A percentile compares a stretch with the other conserved stretches of the same genome.
Conservation (phyloP, 192 early-diverging fungal genomes). For the Fimicolochytrium jonesii region DNA sequence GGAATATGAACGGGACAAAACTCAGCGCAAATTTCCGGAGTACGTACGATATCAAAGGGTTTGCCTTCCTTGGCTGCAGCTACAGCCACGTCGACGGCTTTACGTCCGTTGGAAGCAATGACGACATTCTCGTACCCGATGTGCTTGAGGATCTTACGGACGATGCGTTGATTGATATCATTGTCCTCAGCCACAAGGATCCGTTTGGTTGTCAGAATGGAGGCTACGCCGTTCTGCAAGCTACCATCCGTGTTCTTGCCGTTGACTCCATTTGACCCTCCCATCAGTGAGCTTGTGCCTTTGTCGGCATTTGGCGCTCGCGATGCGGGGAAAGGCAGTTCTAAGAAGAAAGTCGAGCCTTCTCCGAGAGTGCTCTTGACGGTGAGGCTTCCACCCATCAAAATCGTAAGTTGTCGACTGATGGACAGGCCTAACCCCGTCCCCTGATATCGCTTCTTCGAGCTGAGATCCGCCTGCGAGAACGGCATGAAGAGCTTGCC, state of each 20-base stretch:
- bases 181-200: not conserved
- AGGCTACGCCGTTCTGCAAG: too few relatives aligned
- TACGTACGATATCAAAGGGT: too few relatives aligned
- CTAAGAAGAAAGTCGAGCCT: conserved; percentile 12
- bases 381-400: conserved; percentile 12
- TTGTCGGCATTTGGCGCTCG: too few relatives aligned
- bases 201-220: too few relatives aligned
- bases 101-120: not conserved
- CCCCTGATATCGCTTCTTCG: too few relatives aligned
- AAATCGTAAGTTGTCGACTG: conserved; percentile 7
- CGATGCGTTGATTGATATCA: not conserved
- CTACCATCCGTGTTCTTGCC: too few relatives aligned
- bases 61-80: too few relatives aligned
- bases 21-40: too few relatives aligned
- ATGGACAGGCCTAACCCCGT: conserved; percentile 25
- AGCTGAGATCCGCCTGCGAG: conserved; percentile 27
- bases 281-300: too few relatives aligned
- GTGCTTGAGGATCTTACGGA: not conserved
- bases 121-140: not conserved
- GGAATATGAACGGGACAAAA: too few relatives aligned
- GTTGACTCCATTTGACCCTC: too few relatives aligned
- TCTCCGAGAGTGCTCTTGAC: conserved; percentile 5
- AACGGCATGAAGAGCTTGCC: conserved; percentile 24
- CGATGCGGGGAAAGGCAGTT: conserved; percentile 5
- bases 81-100: too few relatives aligned